Evolutionary conservation across 129 eudicot species (phyloP), one percentile per base, ranked within the genome.

Genomic region (Heracleum sosnowskyi): DNA sequence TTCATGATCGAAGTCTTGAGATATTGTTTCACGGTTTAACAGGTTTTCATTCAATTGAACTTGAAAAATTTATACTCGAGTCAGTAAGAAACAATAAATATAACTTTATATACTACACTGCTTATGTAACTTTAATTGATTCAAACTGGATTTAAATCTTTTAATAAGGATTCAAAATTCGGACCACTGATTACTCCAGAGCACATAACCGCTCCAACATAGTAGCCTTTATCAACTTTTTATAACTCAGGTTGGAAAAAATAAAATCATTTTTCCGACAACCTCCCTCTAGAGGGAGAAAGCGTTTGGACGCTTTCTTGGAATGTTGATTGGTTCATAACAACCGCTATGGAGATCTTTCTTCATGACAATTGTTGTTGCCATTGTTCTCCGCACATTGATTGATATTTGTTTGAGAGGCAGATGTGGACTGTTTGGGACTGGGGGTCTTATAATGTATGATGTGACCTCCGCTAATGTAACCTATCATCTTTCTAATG

Each of bases 331-430:
- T 37, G 40, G 5, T n/a, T n/a, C n/a, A n/a, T n/a, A n/a, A n/a
- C n/a, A n/a, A n/a, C n/a, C n/a, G n/a, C n/a, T 95, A 75, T 95
- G 98, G 98, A 87, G 97, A 86, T 85, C 97, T 79, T 95, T 91
- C 87, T 95, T 95, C 82, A 81, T 93, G 22, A 87, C 97, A 11
- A 91, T 92, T 33, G 78, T 95, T 31, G 98, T 91, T 78, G 97
- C 98, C 66, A 87, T 95, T 66, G 79, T 91, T 78, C 98, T 95
- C 81, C 92, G 97, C 62, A 90, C 90, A 77, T 75, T 95, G 28
- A 88, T 90, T 76, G 98, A 95, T 84, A 47, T 95, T 40, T 95
- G 98, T 76, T 82, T 86, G 79, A 90, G 92, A 24, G 97, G 98
- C 46, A 81, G 88, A 85, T 95, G 98, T 87, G 98, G 98, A 75